A percentile compares a stretch with the other conserved stretches of the same genome.
Evolutionary conservation across 139 green algal genomes (phyloP).

Genomic region (Tetradesmus lagerheimii): DNA sequence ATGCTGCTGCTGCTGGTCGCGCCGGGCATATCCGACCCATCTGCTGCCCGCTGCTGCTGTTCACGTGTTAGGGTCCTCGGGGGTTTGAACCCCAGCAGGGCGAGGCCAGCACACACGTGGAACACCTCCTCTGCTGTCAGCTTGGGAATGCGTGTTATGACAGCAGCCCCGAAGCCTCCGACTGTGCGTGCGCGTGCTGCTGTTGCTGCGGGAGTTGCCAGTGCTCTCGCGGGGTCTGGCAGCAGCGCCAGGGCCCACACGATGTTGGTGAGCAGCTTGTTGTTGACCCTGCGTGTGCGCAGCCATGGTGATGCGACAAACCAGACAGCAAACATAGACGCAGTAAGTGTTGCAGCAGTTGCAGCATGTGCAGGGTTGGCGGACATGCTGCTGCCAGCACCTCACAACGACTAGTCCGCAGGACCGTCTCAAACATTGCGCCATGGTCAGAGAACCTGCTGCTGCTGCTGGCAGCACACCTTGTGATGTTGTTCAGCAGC

Average conservation of each 20-base stretch:
- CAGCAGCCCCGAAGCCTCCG: constrained; percentile 16
- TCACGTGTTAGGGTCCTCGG: neutral
- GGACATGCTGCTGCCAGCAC: too few species aligned
- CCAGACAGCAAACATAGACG: neutral
- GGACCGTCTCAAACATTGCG: neutral
- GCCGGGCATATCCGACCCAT: neutral
- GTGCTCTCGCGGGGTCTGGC: neutral
- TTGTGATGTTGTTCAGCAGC: constrained; percentile 21
- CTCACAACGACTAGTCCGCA: too few species aligned
- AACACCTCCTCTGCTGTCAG: constrained; percentile 20
- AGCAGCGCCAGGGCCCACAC: constrained; percentile 22
- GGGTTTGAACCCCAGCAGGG: constrained; percentile 15
- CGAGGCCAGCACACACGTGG: constrained; percentile 4
- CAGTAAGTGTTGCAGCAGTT: neutral
- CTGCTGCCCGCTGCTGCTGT: neutral
- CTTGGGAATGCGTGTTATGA: neutral
- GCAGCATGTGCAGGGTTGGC: neutral
- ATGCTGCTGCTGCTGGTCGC: neutral
- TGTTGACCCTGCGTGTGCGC: constrained; percentile 30
- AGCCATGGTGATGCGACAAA: neutral
- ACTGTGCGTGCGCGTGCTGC: constrained; percentile 11
- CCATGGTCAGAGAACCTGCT: neutral
- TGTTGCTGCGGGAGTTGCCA: neutral
- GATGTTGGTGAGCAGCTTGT: constrained; percentile 22
- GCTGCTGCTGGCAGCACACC: neutral